A percentile compares a stretch with the other conserved stretches of the same genome.
Evolutionary conservation across 2,329 filamentous ascomycete genomes (phyloP).

Genomic region (Nemania abortiva): DNA sequence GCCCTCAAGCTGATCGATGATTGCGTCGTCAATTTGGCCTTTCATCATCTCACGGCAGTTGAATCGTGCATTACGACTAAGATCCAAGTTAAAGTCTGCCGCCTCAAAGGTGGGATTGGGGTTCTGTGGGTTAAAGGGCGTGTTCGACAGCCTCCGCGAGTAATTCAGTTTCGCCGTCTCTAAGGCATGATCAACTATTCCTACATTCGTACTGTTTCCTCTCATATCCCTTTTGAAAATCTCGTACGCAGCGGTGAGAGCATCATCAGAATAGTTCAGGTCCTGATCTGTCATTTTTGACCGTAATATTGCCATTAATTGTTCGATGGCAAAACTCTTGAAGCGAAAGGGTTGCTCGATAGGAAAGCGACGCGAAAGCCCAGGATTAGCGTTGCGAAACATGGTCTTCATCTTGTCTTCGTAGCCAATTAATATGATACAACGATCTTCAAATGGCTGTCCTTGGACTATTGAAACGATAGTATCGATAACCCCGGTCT

Average conservation of each 20-base stretch:
- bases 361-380: conserved; percentile 6
- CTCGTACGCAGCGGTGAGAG: neutral
- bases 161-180: conserved; percentile 7
- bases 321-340: conserved; percentile 1
- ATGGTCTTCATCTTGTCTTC: conserved; percentile 5
- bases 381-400: conserved; percentile 7
- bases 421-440: conserved; percentile 2
- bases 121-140: neutral
- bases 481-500: conserved; percentile 3
- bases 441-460: neutral
- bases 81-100: neutral
- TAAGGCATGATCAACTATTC: neutral
- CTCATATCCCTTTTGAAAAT: neutral
- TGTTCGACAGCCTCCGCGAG: neutral
- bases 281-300: neutral
- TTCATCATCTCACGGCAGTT: neutral
- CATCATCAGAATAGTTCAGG: neutral
- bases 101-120: neutral
- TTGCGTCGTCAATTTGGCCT: neutral
- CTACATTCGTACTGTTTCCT: neutral
- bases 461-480: conserved; percentile 7
- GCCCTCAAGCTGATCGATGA: neutral
- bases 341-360: conserved; percentile 1
- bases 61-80: neutral
- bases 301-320: neutral